A percentile compares a stretch with the other conserved stretches of the same genome.
These are phyloP conservation scores for Piloderma croceum DNA, from an alignment of 768 basidiomycete species.

Conservation along the genomic window DNA sequence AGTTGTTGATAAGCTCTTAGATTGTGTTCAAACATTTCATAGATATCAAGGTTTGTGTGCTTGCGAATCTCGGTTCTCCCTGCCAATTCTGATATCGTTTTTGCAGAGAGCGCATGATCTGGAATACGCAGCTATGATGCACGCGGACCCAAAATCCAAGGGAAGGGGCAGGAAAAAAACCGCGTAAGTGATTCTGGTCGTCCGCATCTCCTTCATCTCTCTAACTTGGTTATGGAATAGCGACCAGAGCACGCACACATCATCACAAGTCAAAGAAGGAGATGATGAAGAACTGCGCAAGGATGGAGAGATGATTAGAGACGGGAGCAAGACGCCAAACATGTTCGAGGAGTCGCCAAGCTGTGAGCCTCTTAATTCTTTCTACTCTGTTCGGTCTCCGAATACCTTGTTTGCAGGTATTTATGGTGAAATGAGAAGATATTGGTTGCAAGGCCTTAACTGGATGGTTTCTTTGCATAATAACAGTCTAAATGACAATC, in stretches of 20 bases:
- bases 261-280: too few species aligned
- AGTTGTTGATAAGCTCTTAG: conserved; percentile 35
- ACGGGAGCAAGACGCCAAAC: conserved; percentile 83
- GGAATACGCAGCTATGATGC: too few species aligned
- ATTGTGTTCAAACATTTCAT: conserved; percentile 96
- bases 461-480: conserved; percentile 97
- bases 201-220: too few species aligned
- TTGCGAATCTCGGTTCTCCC: too few species aligned
- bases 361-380: conserved; percentile 54
- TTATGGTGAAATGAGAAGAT: conserved; percentile 83
- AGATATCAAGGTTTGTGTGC: conserved; percentile 79
- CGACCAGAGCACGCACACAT: too few species aligned
- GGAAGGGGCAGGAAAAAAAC: too few species aligned
- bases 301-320: conserved; percentile 75
- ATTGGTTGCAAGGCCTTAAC: conserved; percentile 93
- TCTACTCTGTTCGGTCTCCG: background rate
- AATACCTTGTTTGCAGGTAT: conserved; percentile 53
- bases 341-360: conserved; percentile 93
- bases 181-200: too few species aligned
- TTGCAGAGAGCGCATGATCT: too few species aligned
- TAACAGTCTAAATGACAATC: conserved; percentile 93
- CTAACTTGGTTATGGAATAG: too few species aligned
- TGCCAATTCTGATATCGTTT: too few species aligned
- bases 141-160: too few species aligned
- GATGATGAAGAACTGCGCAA: conserved; percentile 92